phyloP scores from a whole-genome alignment of 768 basidiomycete species.

The Phylloporus scabripes region DNA sequence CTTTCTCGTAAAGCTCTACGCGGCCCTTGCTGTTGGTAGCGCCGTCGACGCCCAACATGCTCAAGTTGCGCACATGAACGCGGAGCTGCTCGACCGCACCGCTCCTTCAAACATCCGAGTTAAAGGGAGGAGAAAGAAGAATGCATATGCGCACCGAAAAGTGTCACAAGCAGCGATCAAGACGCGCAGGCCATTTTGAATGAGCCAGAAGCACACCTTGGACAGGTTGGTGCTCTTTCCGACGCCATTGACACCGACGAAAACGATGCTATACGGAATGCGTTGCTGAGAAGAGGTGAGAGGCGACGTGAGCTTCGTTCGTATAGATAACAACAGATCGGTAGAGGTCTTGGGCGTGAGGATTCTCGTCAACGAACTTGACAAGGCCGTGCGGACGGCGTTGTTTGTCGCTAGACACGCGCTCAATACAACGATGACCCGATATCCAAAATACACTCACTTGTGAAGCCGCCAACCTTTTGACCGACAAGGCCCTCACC shows the following conservation, averaged over 20 bases:
- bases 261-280: constrained; percentile 87
- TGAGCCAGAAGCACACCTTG: constrained; percentile 98
- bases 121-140: not conserved
- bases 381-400: constrained; percentile 78
- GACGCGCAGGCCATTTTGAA: constrained; percentile 90
- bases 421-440: constrained; percentile 1
- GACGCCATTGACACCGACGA: constrained; percentile 98
- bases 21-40: constrained; percentile 63
- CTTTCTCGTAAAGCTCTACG: constrained; percentile 92
- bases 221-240: constrained; percentile 97
- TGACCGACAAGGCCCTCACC: constrained; percentile 85
- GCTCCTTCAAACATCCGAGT: constrained; percentile 45
- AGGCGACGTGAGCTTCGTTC: constrained; percentile 75
- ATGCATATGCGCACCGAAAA: constrained; percentile 56
- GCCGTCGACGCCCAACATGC: constrained; percentile 72
- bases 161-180: constrained; percentile 99
- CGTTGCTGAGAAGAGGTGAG: constrained; percentile 71
- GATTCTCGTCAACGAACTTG: constrained; percentile 84
- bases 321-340: constrained; percentile 90
- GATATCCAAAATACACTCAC: constrained; percentile 38
- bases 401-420: constrained; percentile 63
- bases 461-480: constrained; percentile 85
- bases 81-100: constrained; percentile 97
- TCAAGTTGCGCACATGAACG: constrained; percentile 92
- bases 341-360: constrained; percentile 96